Percentiles rank a stretch among this genome's conserved stretches.
phyloP scores from a whole-genome alignment of 2,329 filamentous ascomycete genomes.

The Diplodia mutila region DNA sequence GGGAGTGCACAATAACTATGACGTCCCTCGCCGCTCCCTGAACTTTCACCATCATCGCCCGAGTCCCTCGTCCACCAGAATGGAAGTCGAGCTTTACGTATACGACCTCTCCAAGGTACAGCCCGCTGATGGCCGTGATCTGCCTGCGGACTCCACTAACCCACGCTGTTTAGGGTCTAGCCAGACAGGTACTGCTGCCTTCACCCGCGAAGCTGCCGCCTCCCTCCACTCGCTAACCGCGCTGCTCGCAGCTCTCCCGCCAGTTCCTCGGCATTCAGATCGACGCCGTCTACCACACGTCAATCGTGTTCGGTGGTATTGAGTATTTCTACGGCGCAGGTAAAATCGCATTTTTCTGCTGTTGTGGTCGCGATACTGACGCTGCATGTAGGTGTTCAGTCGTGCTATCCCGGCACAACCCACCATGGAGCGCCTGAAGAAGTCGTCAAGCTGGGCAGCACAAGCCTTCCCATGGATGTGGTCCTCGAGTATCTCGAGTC shows the following conservation, averaged over 20 bases:
- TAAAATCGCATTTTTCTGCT: not conserved
- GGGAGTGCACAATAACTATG: not conserved
- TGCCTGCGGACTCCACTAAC: conserved; percentile 16
- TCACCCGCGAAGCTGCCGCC: conserved; percentile 34
- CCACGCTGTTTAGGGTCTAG: conserved; percentile 54
- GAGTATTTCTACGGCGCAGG: conserved; percentile 93
- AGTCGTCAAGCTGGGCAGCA: conserved; percentile 72
- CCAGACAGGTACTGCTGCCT: conserved; percentile 43
- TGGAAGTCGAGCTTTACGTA: conserved; percentile 57
- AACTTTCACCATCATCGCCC: not conserved
- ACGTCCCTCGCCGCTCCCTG: conserved; percentile 1
- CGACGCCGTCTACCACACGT: conserved; percentile 94
- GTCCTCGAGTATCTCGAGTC: conserved; percentile 88
- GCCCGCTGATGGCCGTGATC: not conserved
- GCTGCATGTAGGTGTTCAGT: conserved; percentile 61
- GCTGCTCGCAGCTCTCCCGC: conserved; percentile 53
- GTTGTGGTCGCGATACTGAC: not conserved
- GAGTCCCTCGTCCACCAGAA: conserved; percentile 30
- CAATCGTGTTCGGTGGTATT: conserved; percentile 78
- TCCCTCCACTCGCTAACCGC: conserved; percentile 10
- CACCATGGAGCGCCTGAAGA: conserved; percentile 87
- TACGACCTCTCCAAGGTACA: conserved; percentile 55
- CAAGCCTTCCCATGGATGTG: conserved; percentile 76
- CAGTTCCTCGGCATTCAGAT: conserved; percentile 70
- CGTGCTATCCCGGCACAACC: conserved; percentile 77